Percentiles rank a stretch among this genome's conserved stretches.
Conservation (phyloP, 2,329 filamentous ascomycete species). For the Tolypocladium sp. region DNA sequence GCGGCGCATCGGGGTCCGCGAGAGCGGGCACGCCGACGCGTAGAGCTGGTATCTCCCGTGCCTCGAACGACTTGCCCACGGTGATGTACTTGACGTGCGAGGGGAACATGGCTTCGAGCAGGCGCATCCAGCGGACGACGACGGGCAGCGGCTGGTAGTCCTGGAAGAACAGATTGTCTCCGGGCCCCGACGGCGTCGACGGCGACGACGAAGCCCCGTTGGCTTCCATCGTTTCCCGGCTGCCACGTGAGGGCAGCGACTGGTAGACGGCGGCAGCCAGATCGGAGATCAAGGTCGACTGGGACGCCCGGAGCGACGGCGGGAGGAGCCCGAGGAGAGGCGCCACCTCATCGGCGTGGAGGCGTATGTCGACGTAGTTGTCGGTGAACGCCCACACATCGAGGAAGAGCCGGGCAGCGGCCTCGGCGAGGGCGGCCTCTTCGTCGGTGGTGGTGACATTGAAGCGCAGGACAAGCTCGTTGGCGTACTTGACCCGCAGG, state of each 20-base stretch:
- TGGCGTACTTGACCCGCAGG: conserved; percentile 50
- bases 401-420: conserved; percentile 65
- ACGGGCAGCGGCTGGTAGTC: conserved; percentile 83
- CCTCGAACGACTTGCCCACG: conserved; percentile 82
- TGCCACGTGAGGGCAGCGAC: conserved; percentile 16
- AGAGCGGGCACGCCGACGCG: conserved; percentile 55
- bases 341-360: conserved; percentile 68
- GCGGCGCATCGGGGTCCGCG: conserved; percentile 33
- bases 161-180: conserved; percentile 78
- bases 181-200: conserved; percentile 20
- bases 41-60: conserved; percentile 74
- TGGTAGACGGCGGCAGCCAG: conserved; percentile 68
- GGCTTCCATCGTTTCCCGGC: conserved; percentile 7
- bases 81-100: conserved; percentile 64
- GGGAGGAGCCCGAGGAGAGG: conserved; percentile 74
- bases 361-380: conserved; percentile 75
- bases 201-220: conserved; percentile 20
- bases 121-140: conserved; percentile 82
- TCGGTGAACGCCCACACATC: conserved; percentile 85
- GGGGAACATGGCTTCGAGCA: conserved; percentile 84
- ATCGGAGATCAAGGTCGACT: conserved; percentile 71
- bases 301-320: conserved; percentile 57
- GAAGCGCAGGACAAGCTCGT: conserved; percentile 85
- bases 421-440: conserved; percentile 61
- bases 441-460: conserved; percentile 63